These are phyloP conservation scores for Azolla pinnata DNA, from an alignment of 75 land plant species.

Conservation along the genomic window DNA sequence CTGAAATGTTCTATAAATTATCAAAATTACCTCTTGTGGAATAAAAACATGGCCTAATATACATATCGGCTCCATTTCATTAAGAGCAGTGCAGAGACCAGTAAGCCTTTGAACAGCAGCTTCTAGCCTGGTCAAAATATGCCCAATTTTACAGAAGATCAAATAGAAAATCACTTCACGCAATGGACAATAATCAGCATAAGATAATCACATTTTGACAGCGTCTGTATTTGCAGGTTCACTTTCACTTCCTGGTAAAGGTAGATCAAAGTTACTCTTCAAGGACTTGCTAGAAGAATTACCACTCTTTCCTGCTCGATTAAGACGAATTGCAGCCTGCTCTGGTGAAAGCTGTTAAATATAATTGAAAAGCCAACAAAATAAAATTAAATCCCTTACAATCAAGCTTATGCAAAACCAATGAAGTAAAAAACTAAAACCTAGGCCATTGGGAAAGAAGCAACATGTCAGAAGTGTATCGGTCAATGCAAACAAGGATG, in stretches of 20 bases:
- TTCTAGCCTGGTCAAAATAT: constrained; percentile 58
- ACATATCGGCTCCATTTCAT: constrained; percentile 99
- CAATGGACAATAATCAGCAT: too few species aligned
- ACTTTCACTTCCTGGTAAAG: constrained; percentile 86
- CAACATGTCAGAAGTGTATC: too few species aligned
- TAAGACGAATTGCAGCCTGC: constrained; percentile 80
- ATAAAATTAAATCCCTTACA: too few species aligned
- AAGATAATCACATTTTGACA: constrained; percentile 88
- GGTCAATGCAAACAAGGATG: too few species aligned
- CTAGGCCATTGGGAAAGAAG: neutral
- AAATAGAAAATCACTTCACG: too few species aligned
- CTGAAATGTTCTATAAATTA: neutral
- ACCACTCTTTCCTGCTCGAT: constrained; percentile 51
- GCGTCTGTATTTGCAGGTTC: constrained; percentile 74
- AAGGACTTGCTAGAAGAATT: constrained; percentile 46
- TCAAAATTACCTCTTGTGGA: constrained; percentile 66
- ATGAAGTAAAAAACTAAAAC: neutral
- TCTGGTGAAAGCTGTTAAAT: constrained; percentile 79
- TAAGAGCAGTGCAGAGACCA: constrained; percentile 81
- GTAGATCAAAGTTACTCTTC: constrained; percentile 37
- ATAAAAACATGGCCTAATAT: constrained; percentile 92
- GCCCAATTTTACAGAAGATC: too few species aligned
- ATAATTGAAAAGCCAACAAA: too few species aligned
- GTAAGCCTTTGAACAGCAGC: constrained; percentile 98
- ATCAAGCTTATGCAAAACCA: too few species aligned